These are phyloP conservation scores for Aeschynomene evenia DNA, from an alignment of 306 rosid genomes.

Conservation along the genomic window DNA sequence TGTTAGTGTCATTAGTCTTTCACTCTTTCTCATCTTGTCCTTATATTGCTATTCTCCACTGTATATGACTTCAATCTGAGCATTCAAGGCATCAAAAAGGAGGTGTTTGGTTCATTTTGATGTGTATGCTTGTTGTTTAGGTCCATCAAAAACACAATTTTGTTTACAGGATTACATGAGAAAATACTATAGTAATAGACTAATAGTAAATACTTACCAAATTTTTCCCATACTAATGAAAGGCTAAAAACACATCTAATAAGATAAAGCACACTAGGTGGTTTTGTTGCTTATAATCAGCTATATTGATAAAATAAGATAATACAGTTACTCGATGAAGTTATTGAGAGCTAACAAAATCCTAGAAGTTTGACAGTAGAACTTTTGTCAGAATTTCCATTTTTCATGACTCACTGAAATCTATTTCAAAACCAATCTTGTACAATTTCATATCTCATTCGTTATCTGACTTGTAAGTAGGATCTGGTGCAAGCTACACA, in stretches of 20 bases:
- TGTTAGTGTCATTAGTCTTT: neutral
- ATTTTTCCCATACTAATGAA: neutral
- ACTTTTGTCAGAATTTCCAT: neutral
- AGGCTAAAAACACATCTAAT: neutral
- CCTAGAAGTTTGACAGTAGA: neutral
- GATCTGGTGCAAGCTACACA: neutral
- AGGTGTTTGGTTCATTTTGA: neutral
- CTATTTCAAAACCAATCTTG: neutral
- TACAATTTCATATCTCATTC: neutral
- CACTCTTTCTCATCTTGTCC: neutral
- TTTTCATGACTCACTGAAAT: neutral
- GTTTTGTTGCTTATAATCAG: neutral
- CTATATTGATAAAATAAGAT: neutral
- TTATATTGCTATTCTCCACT: neutral
- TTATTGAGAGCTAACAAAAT: neutral
- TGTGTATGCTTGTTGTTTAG: neutral
- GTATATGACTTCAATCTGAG: neutral
- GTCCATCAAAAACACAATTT: neutral
- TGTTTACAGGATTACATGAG: neutral
- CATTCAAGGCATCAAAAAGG: neutral
- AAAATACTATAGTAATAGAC: neutral
- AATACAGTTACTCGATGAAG: neutral
- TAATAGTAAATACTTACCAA: neutral
- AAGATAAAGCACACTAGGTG: neutral
- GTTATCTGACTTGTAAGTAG: neutral